phyloP scores from a whole-genome alignment of 169 alveolate species.

The Cryptosporidium muris region DNA sequence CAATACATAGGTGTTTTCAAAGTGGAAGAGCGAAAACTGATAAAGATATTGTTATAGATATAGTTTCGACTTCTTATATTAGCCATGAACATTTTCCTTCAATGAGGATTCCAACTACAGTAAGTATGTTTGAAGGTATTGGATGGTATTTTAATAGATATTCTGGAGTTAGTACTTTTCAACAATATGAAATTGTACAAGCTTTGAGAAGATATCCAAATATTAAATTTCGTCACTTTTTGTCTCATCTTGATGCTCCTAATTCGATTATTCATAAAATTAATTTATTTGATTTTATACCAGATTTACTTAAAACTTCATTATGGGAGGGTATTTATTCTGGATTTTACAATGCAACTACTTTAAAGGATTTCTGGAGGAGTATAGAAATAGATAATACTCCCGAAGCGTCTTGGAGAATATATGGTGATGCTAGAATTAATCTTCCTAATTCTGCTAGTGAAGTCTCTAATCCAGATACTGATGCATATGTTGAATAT shows the following conservation, averaged over 20 bases:
- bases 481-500: conserved; percentile 49
- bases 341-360: conserved; percentile 23
- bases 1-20: conserved; percentile 51
- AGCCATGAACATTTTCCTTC: conserved; percentile 2
- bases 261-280: conserved; percentile 11
- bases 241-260: conserved; percentile 8
- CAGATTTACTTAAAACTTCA: not conserved
- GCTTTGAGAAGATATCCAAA: conserved; percentile 54
- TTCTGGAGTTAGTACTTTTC: conserved; percentile 8
- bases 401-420: conserved; percentile 18
- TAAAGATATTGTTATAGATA: conserved; percentile 51
- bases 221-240: conserved; percentile 28
- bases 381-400: not conserved
- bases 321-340: conserved; percentile 21
- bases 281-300: conserved; percentile 11
- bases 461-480: conserved; percentile 18
- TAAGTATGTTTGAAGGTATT: conserved; percentile 12
- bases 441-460: not conserved
- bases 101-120: not conserved
- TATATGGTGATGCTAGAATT: conserved; percentile 3
- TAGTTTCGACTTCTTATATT: conserved; percentile 22
- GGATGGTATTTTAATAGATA: conserved; percentile 20
- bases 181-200: conserved; percentile 53
- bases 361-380: conserved; percentile 30
- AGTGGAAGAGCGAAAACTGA: conserved; percentile 52